Evolutionary conservation across 2,329 filamentous ascomycete species (phyloP).

Genomic region (Neospermospora avenae): DNA sequence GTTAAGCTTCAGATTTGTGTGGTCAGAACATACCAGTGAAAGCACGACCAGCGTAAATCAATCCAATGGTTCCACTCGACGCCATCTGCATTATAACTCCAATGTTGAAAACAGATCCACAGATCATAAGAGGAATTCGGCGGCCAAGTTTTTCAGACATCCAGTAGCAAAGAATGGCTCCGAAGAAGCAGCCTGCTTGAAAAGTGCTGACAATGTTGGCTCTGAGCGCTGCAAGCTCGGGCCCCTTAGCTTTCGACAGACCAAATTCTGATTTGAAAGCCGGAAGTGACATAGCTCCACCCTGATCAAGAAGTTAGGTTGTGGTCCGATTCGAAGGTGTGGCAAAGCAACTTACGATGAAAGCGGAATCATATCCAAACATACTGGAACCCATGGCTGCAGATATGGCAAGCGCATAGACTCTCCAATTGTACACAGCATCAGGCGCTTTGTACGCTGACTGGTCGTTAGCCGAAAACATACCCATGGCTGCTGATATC

Average conservation of each 20-base stretch:
- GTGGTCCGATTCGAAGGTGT: neutral
- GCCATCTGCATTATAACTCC: conserved; percentile 28
- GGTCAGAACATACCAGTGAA: conserved; percentile 36
- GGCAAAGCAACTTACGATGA: conserved; percentile 10
- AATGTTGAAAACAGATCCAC: conserved; percentile 37
- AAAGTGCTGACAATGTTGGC: conserved; percentile 59
- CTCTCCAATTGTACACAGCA: conserved; percentile 31
- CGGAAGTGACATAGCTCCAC: conserved; percentile 55
- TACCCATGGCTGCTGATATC: conserved; percentile 1
- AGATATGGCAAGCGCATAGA: conserved; percentile 30
- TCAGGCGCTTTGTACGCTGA: conserved; percentile 13
- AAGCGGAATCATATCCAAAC: conserved; percentile 29
- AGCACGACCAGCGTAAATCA: conserved; percentile 43
- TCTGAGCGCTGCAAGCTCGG: conserved; percentile 37
- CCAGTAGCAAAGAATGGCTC: conserved; percentile 48
- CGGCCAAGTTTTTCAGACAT: conserved; percentile 42
- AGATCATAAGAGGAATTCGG: conserved; percentile 39
- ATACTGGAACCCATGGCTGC: conserved; percentile 32
- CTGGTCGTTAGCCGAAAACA: conserved; percentile 3
- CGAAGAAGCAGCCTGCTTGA: conserved; percentile 63
- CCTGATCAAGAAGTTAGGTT: conserved; percentile 25
- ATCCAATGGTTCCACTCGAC: conserved; percentile 21
- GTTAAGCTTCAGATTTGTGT: neutral
- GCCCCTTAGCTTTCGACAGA: conserved; percentile 42
- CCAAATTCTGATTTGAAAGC: conserved; percentile 55